Conservation (phyloP, 2,329 filamentous ascomycete species). For the Pyricularia sp. region DNA sequence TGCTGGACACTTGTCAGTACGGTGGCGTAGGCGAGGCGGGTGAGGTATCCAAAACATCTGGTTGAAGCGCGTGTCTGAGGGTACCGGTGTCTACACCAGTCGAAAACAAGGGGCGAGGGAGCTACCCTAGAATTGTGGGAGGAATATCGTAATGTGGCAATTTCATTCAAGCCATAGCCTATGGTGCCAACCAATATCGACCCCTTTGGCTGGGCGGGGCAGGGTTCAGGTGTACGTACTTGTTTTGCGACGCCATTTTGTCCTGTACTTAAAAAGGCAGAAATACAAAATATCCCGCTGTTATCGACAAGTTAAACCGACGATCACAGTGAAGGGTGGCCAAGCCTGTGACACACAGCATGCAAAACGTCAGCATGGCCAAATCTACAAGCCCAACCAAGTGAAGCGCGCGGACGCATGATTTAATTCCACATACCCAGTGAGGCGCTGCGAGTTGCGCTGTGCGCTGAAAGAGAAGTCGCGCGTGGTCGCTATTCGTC, state of each 20-base stretch:
- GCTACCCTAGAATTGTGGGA: neutral
- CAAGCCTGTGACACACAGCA: neutral
- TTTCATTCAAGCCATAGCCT: neutral
- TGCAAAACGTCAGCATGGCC: neutral
- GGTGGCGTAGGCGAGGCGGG: neutral
- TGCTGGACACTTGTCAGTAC: conserved; percentile 23
- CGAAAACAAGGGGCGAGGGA: neutral
- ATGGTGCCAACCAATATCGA: neutral
- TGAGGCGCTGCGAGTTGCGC: neutral
- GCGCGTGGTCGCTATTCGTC: neutral
- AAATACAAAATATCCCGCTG: neutral
- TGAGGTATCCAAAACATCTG: neutral
- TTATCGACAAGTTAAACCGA: neutral
- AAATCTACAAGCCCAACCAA: neutral
- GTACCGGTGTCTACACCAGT: neutral
- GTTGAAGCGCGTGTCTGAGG: neutral
- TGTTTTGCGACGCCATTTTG: conserved; percentile 25
- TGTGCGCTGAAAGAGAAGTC: neutral
- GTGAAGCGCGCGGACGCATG: neutral
- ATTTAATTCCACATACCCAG: neutral
- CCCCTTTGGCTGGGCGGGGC: neutral
- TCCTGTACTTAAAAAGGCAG: conserved; percentile 4
- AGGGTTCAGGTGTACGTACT: conserved; percentile 14
- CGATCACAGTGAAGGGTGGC: neutral
- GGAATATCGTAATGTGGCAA: neutral